Evolutionary conservation across 805 yeast species (phyloP).

Genomic region (Candida broadrunensis): DNA sequence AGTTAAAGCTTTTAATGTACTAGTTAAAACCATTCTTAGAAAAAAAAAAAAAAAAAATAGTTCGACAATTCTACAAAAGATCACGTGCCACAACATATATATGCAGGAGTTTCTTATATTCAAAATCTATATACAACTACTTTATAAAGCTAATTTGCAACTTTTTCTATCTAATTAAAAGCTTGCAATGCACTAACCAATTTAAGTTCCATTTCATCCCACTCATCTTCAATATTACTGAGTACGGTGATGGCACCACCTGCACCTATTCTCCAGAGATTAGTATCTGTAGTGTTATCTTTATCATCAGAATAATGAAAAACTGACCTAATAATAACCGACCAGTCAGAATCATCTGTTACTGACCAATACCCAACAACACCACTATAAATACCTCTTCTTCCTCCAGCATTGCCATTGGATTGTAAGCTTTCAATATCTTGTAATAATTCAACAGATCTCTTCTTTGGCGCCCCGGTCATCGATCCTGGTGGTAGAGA

Average conservation of each 20-base stretch:
- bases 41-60: no score
- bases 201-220: conserved; percentile 87
- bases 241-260: conserved; percentile 97
- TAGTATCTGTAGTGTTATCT: conserved; percentile 16
- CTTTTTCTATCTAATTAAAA: no score
- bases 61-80: no score
- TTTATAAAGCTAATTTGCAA: no score
- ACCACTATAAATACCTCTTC: conserved; percentile 90
- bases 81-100: not conserved
- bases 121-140: no score
- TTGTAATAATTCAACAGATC: conserved; percentile 83
- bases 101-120: no score
- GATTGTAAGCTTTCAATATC: conserved; percentile 46
- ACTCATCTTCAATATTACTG: conserved; percentile 79
- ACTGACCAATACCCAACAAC: conserved; percentile 94
- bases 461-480: conserved; percentile 98
- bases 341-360: conserved; percentile 89
- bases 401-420: conserved; percentile 30
- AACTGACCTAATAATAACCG: conserved; percentile 86
- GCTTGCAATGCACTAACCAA: conserved; percentile 77
- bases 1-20: no score
- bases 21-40: no score
- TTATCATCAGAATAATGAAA: conserved; percentile 59
- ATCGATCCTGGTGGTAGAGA: conserved; percentile 97
- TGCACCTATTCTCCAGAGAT: conserved; percentile 86